Evolutionary conservation across 2,329 filamentous ascomycete species (phyloP), one percentile per base, ranked within the genome.

Genomic region (Zymoseptoria passerinii): DNA sequence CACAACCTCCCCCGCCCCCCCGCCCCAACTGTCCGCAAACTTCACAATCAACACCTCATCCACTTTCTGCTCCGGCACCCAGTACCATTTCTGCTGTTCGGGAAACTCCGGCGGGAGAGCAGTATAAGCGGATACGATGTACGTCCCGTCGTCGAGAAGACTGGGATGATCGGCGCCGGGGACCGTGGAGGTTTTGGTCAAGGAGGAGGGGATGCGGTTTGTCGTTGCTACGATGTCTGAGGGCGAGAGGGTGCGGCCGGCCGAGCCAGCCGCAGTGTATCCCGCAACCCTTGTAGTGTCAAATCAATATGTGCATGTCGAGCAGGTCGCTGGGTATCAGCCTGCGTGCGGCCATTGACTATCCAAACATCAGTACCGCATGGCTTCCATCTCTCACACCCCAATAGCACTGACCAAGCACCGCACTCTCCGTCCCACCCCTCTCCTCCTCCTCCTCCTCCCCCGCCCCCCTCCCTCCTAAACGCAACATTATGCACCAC

Each of bases 11-110:
- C 52, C 28, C 28, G 61, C 56, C 4, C 55, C 52, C 1, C 56
- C 59, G 7, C 57, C 52, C 20, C 55, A 59, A 5, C 61, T 59
- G 29, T 65, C 61, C 7, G 58, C 55, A 35, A 65, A 65, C 28
- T 65, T 65, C 50, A 65, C 59, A 7, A 65, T 58, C 9, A 53
- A 55, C 5, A 65, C 61, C 49, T 65, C 61, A 44, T 61, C 52
- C 13, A 59, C 57, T 40, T 59, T 59, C 54, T 63, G 61, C 51
- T 65, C 58, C 10, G 63, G 59, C 44, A 63, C 50, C 54, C 55
- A 63, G 19, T 65, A 65, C 61, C 61, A 65, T n/a, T 56, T 61
- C 28, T 60, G 55, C 9, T 51, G 48, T 18, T 60, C 57, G 4
- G 61, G 63, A 16, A 57, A 16, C 20, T 50, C 54, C 0, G 63